Conservation (phyloP, 225 moss, liverwort and hornwort genomes). For the Pleurozium schreberi region DNA sequence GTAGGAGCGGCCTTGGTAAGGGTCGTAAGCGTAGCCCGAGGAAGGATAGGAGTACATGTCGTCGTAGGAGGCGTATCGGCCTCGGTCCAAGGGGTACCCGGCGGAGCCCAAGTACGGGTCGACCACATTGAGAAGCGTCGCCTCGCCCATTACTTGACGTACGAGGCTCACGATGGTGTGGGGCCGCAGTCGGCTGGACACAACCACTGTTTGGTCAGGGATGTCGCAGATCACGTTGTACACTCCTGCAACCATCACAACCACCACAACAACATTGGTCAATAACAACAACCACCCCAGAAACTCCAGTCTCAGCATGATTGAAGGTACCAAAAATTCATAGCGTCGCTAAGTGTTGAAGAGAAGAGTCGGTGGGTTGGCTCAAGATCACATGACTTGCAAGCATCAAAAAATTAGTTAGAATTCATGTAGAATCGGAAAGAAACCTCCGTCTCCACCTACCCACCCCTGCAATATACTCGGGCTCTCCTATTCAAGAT, state of each 20-base stretch:
- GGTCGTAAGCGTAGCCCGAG: slow-evolving; percentile 12
- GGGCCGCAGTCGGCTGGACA: slow-evolving; percentile 18
- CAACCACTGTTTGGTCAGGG: slow-evolving; percentile 16
- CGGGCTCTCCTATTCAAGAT: not conserved
- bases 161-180: slow-evolving; percentile 18
- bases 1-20: slow-evolving; percentile 34
- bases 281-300: not conserved
- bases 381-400: not conserved
- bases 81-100: not conserved
- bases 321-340: not conserved
- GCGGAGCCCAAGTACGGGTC: slow-evolving; percentile 4
- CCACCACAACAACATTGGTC: not conserved
- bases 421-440: not conserved
- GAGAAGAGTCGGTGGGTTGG: not conserved
- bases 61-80: slow-evolving; percentile 23
- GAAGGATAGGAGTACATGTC: slow-evolving; percentile 18
- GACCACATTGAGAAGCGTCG: slow-evolving; percentile 9
- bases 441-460: no score
- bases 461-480: not conserved
- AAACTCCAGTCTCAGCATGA: not conserved
- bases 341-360: not conserved
- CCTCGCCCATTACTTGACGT: slow-evolving; percentile 9
- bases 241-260: not conserved
- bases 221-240: slow-evolving; percentile 44
- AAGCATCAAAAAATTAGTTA: not conserved